These are phyloP conservation scores for Glebionis coronaria DNA, from an alignment of 129 eudicot species.

Conservation along the genomic window DNA sequence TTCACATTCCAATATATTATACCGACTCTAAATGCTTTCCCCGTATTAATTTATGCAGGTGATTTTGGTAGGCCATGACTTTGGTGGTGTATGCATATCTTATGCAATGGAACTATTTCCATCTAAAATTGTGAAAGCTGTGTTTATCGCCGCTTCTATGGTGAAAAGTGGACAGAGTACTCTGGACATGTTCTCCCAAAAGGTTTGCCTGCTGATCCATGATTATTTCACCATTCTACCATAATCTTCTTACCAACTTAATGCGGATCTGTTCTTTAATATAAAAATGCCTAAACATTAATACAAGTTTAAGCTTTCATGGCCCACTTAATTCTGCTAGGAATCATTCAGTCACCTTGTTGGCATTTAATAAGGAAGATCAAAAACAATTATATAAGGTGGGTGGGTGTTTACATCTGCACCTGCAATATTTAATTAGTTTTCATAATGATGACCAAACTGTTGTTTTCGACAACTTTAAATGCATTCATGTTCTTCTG, in stretches of 20 bases:
- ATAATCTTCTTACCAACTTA: background rate
- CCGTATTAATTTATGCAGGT: slow-evolving; percentile 45
- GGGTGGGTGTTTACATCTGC: background rate
- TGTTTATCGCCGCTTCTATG: slow-evolving; percentile 88
- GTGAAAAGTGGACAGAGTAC: slow-evolving; percentile 78
- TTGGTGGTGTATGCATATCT: slow-evolving; percentile 93
- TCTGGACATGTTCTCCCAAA: slow-evolving; percentile 83
- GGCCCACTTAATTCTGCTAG: background rate
- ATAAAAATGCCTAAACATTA: background rate
- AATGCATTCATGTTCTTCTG: background rate
- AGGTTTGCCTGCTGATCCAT: slow-evolving; percentile 45
- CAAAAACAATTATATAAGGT: slow-evolving; percentile 4
- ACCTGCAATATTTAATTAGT: slow-evolving; percentile 5
- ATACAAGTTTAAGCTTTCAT: slow-evolving; percentile 3
- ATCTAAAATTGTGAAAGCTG: slow-evolving; percentile 65
- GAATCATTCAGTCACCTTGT: background rate
- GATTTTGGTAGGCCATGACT: slow-evolving; percentile 93
- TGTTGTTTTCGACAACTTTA: background rate
- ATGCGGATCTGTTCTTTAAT: background rate
- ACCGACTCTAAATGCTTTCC: background rate
- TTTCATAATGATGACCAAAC: background rate
- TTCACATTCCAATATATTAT: slow-evolving; percentile 1
- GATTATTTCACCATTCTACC: slow-evolving; percentile 7
- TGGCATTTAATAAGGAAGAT: slow-evolving; percentile 3
- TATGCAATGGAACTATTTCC: slow-evolving; percentile 87